Conservation (phyloP, 495 filamentous ascomycete species). For the Aspergillus sclerotiicarbonarius region DNA sequence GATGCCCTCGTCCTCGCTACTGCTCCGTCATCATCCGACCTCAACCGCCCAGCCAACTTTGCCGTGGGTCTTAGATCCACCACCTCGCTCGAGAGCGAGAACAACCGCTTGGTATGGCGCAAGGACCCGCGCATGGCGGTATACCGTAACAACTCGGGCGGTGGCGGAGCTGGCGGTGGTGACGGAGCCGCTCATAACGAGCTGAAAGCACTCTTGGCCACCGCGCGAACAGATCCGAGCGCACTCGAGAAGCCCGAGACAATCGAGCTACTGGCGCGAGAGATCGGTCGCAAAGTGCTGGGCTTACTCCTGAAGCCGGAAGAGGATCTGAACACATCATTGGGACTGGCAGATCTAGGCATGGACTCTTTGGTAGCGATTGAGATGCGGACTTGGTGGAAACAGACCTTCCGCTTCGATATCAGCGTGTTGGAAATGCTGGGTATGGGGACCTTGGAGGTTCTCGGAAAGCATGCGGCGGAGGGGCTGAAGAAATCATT, state of each 20-base stretch:
- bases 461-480: not conserved
- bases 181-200: not conserved
- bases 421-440: constrained; percentile 37
- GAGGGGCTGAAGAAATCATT: not conserved
- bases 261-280: constrained; percentile 38
- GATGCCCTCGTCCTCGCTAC: not conserved
- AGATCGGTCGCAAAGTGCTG: constrained; percentile 44
- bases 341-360: constrained; percentile 35
- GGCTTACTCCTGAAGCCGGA: constrained; percentile 24
- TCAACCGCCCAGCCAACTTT: not conserved
- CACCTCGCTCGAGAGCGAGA: constrained; percentile 5
- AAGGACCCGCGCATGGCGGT: constrained; percentile 26
- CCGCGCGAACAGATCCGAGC: constrained; percentile 5
- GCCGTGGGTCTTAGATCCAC: not conserved
- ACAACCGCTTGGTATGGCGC: constrained; percentile 22
- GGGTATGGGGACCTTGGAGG: constrained; percentile 3
- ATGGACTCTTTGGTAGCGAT: constrained; percentile 47
- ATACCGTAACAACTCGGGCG: constrained; percentile 24
- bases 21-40: not conserved
- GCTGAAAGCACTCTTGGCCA: constrained; percentile 16
- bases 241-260: constrained; percentile 8
- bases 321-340: constrained; percentile 33
- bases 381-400: constrained; percentile 45
- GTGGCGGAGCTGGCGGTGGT: not conserved
- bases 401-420: constrained; percentile 27